Conservation (phyloP, 192 early-diverging fungal genomes). For the Diversispora eburnea region DNA sequence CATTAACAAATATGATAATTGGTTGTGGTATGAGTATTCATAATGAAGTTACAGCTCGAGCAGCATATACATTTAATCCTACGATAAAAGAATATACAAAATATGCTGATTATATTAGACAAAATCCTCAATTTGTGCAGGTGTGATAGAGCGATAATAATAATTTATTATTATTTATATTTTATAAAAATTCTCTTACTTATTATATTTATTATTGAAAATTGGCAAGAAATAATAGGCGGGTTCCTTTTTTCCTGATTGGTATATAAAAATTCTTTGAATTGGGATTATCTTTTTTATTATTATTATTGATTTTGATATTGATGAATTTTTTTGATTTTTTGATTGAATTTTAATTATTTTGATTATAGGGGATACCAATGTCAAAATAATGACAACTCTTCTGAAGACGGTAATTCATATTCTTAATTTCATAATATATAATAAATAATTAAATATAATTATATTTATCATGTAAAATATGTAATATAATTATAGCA, state of each 20-base stretch:
- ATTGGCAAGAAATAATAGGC: constrained; percentile 24
- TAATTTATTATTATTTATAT: no score
- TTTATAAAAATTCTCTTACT: no score
- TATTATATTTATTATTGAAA: no score
- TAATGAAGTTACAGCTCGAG: constrained; percentile 40
- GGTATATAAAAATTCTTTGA: constrained; percentile 34
- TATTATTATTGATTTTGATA: not conserved
- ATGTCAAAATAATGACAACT: constrained; percentile 42
- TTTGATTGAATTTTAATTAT: not conserved
- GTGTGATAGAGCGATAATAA: not conserved
- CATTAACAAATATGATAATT: no score
- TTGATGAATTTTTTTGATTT: no score
- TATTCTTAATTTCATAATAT: not conserved
- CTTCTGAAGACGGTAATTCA: constrained; percentile 43
- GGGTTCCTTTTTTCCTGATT: constrained; percentile 64
- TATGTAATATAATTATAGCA: constrained; percentile 37
- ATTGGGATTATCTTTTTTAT: not conserved
- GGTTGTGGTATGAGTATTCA: constrained; percentile 40
- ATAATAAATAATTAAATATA: not conserved
- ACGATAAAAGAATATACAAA: not conserved
- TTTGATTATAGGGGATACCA: constrained; percentile 50
- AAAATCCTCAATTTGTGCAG: constrained; percentile 7
- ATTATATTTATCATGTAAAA: not conserved
- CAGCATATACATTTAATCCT: constrained; percentile 5
- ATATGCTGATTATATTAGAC: not conserved